Evolutionary conservation across 495 filamentous ascomycete species (phyloP).

Genomic region (Neurospora africana): DNA sequence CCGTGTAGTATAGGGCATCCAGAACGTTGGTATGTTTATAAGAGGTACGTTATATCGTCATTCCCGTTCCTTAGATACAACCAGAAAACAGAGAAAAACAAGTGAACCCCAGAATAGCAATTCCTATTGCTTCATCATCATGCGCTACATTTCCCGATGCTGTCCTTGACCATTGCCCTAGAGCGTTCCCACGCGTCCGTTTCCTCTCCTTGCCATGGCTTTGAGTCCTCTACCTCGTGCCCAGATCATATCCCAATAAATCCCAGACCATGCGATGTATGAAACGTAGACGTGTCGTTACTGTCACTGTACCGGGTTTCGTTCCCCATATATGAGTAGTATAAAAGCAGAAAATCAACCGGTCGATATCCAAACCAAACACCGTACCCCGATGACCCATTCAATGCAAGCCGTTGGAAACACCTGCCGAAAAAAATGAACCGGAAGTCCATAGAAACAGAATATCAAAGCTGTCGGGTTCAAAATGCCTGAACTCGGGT

Average conservation of each 20-base stretch:
- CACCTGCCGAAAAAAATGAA: neutral
- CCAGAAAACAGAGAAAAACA: neutral
- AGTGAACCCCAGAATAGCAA: neutral
- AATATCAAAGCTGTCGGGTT: neutral
- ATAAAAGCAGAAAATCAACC: slow-evolving; percentile 4
- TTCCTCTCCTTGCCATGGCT: neutral
- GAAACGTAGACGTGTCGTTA: slow-evolving; percentile 13
- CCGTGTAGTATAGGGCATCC: neutral
- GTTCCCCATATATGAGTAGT: slow-evolving; percentile 12
- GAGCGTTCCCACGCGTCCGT: neutral
- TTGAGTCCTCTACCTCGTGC: neutral
- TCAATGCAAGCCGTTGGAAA: neutral
- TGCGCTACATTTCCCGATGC: neutral
- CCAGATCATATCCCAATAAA: neutral
- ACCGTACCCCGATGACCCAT: neutral
- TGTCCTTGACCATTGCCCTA: neutral
- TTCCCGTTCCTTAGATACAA: neutral
- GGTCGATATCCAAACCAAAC: neutral
- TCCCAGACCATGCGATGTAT: neutral
- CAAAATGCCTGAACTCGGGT: neutral
- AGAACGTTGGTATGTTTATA: neutral
- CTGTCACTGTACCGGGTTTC: slow-evolving; percentile 16
- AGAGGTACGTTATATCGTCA: neutral
- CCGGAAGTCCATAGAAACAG: neutral
- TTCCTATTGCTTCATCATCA: neutral